Conservation (phyloP, 2,329 filamentous ascomycete species). For the Pseudogymnoascus sp. region DNA sequence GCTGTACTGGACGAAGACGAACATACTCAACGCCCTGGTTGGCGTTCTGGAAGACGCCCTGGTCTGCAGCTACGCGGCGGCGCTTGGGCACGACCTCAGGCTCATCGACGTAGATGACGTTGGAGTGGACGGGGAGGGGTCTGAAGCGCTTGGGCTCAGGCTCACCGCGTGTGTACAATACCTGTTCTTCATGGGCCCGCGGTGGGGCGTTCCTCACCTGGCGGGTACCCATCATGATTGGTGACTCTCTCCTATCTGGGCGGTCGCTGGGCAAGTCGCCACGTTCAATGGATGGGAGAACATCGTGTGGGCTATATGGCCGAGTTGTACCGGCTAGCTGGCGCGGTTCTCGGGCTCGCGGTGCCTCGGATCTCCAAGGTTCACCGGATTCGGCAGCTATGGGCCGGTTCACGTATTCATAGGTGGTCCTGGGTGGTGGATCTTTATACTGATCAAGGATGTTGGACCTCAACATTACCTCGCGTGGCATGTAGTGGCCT, state of each 20-base stretch:
- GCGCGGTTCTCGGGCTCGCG: neutral
- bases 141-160: neutral
- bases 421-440: neutral
- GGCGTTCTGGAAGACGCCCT: neutral
- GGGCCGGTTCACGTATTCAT: neutral
- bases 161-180: conserved; percentile 4
- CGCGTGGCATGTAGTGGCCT: neutral
- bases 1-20: neutral
- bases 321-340: neutral
- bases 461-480: neutral
- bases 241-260: neutral
- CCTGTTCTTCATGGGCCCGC: neutral
- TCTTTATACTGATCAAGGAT: neutral
- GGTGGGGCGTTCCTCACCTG: neutral
- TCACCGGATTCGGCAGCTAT: neutral
- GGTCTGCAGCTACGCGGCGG: neutral
- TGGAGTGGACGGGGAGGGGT: neutral
- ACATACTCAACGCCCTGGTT: neutral
- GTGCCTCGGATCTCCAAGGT: neutral
- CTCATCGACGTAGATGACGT: conserved; percentile 6
- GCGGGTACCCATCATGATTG: neutral
- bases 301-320: neutral
- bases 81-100: neutral
- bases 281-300: conserved; percentile 4
- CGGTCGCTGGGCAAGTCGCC: neutral